A percentile compares a stretch with the other conserved stretches of the same genome.
phyloP scores from a whole-genome alignment of 208 protist species.

The Leishmania lainsoni region DNA sequence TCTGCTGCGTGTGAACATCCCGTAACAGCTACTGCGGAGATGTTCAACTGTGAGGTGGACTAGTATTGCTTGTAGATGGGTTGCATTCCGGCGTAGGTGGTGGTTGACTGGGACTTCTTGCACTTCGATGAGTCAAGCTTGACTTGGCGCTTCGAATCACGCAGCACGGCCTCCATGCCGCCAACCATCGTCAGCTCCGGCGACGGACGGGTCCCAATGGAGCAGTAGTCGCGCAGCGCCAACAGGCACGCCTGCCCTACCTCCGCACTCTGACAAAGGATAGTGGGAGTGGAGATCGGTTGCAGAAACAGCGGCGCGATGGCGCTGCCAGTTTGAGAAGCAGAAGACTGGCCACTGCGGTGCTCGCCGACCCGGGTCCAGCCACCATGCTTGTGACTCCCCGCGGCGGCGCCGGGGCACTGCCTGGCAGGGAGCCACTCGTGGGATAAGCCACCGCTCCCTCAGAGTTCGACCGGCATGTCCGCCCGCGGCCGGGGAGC shows the following conservation, averaged over 20 bases:
- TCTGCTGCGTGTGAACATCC: background rate
- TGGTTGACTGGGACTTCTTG: slow-evolving; percentile 14
- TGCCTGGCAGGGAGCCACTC: background rate
- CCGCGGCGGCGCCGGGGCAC: background rate
- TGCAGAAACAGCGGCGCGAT: slow-evolving; percentile 19
- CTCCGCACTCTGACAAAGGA: slow-evolving; percentile 72
- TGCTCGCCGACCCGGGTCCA: background rate
- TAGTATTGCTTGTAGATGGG: slow-evolving; percentile 60
- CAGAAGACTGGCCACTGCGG: background rate
- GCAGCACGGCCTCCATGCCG: slow-evolving; percentile 64
- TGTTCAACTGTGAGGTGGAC: background rate
- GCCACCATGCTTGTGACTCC: background rate
- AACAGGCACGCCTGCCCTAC: slow-evolving; percentile 72
- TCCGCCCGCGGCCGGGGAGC: background rate
- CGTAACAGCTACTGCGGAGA: background rate
- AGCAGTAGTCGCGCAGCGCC: slow-evolving; percentile 83
- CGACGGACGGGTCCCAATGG: slow-evolving; percentile 36
- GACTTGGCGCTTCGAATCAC: slow-evolving; percentile 65
- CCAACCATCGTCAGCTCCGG: slow-evolving; percentile 52
- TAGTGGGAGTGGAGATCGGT: slow-evolving; percentile 47
- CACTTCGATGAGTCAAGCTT: slow-evolving; percentile 22
- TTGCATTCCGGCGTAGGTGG: slow-evolving; percentile 26
- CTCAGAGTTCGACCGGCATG: slow-evolving; percentile 2
- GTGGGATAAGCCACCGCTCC: background rate
- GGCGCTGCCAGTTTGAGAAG: background rate